phyloP scores from a whole-genome alignment of 306 rosid species.

The Fagus crenata region DNA sequence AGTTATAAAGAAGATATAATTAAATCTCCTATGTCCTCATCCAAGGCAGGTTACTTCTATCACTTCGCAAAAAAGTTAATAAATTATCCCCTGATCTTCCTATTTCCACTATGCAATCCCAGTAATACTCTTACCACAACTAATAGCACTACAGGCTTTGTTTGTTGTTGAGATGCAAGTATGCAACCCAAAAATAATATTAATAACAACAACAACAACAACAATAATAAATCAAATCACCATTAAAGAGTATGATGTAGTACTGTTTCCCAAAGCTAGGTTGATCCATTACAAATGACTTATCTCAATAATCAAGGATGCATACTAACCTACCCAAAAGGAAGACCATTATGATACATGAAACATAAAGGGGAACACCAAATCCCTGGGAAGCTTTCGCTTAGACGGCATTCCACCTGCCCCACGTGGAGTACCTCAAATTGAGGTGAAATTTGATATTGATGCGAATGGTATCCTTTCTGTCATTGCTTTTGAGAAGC shows the following conservation, averaged over 20 bases:
- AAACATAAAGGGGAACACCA: background rate
- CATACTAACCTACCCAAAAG: background rate
- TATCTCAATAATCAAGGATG: background rate
- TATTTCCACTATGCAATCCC: background rate
- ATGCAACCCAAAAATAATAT: background rate
- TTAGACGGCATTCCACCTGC: too few species aligned
- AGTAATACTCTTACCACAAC: too few species aligned
- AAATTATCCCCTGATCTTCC: background rate
- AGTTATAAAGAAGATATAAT: background rate
- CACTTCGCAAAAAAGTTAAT: background rate
- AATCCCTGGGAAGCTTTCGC: conserved; percentile 95
- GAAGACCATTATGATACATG: background rate
- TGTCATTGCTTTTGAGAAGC: conserved; percentile 92
- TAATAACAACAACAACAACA: too few species aligned
- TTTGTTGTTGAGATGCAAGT: background rate
- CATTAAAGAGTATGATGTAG: background rate
- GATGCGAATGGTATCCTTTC: too few species aligned
- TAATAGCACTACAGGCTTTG: background rate
- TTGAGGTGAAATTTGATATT: too few species aligned
- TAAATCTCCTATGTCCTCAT: background rate
- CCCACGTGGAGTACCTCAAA: too few species aligned
- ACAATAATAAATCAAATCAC: background rate
- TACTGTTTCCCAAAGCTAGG: background rate
- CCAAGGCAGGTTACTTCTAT: background rate
- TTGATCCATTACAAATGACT: background rate